Evolutionary conservation across 805 yeast species (phyloP), one percentile per base, ranked within the genome.

Genomic region (Cyberlindnera veronae): DNA sequence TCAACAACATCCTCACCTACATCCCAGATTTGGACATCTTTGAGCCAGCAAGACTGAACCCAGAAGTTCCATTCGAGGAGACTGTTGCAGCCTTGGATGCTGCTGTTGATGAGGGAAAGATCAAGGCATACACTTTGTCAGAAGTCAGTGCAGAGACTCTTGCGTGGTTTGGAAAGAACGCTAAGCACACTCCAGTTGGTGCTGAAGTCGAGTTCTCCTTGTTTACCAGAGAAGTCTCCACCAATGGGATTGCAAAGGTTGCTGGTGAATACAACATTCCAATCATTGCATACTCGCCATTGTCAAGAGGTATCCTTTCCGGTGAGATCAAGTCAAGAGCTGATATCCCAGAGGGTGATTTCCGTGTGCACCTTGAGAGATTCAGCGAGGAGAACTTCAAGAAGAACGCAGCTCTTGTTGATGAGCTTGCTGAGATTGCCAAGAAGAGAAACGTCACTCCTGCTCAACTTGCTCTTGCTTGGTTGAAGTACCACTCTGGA

Each of bases 131-230:
- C 38, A 81, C 95, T 1, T 64, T 89, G 34, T 78, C 88, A 37
- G 96, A 89, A 62, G 84, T 79, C 15, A 69, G 76, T 17, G 81
- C 76, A 5, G 69, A 67, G 0, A 75, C 90, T 12, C 72, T 90
- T 41, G 58, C 62, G 17, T 75, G 74, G 45, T 90, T 93, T 3
- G 62, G 66, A 27, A 61, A 67, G 30, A 73, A 76, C 4, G 68
- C 71, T 41, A 56, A 50, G 33, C 61, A 62, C 33, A 83, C 81
- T 29, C 70, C 87, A 41, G 68, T 77, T 3, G 77, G 77, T 49
- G 85, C 84, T 32, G 96, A 89, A 65, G 70, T 84, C 31, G 97
- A 89, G 62, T 73, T 81, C 45, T 85, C 95, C 3, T 57, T 90
- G 42, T 76, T 82, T 65, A 60, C 78, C n/a, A 72, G 76, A 32